Evolutionary conservation across 2,329 filamentous ascomycete species (phyloP).

Genomic region (Diaporthe ilicicola): DNA sequence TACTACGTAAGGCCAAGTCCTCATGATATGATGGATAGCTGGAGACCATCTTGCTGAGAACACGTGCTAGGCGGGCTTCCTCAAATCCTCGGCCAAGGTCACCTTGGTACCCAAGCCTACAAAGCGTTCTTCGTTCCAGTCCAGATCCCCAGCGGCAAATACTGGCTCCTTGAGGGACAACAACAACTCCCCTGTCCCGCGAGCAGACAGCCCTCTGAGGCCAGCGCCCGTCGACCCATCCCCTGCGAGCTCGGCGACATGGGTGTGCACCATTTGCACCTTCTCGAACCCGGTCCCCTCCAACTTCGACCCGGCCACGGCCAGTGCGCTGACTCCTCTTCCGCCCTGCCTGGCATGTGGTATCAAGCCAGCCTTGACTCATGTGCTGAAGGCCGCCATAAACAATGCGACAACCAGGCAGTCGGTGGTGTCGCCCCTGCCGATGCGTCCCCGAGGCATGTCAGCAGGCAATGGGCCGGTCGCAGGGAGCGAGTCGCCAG

Average conservation of each 20-base stretch:
- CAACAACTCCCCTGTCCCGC: conserved; percentile 54
- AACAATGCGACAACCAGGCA: conserved; percentile 71
- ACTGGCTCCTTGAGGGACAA: conserved; percentile 54
- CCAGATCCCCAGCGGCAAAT: conserved; percentile 58
- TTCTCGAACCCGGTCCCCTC: conserved; percentile 93
- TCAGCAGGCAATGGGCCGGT: conserved; percentile 29
- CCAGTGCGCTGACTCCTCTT: conserved; percentile 79
- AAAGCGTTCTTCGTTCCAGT: conserved; percentile 70
- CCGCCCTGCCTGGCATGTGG: conserved; percentile 92
- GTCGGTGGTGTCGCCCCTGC: conserved; percentile 40
- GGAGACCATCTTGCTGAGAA: conserved; percentile 36
- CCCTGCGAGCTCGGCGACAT: conserved; percentile 74
- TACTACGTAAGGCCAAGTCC: conserved; percentile 72
- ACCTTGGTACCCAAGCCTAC: conserved; percentile 84
- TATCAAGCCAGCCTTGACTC: conserved; percentile 86
- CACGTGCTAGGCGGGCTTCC: conserved; percentile 75
- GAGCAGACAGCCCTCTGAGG: conserved; percentile 53
- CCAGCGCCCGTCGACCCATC: conserved; percentile 54
- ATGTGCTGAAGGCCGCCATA: conserved; percentile 88
- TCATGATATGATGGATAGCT: background rate
- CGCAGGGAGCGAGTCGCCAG: conserved; percentile 30
- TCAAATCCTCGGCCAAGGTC: conserved; percentile 95
- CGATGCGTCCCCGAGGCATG: conserved; percentile 40
- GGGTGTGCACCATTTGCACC: conserved; percentile 96
- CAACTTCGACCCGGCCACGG: conserved; percentile 88